phyloP scores from a whole-genome alignment of 2,329 filamentous ascomycete genomes.

The Aspergillus brunneoviolaceus region DNA sequence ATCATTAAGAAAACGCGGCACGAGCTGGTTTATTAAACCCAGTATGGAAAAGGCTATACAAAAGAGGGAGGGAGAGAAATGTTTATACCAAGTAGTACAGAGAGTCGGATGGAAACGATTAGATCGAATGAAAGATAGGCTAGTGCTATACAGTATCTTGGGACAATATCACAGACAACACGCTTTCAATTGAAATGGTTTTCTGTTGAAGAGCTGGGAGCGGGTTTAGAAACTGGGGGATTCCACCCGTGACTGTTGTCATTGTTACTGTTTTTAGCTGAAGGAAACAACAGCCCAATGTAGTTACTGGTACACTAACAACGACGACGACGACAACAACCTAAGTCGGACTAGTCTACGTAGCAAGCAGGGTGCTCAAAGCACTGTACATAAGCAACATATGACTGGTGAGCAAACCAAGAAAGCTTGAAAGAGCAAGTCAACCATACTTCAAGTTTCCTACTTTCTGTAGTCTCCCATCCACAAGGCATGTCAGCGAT shows the following conservation, averaged over 20 bases:
- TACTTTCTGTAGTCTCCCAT: background rate
- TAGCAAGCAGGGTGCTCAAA: background rate
- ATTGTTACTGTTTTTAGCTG: background rate
- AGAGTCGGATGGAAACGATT: too few species aligned
- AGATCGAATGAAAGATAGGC: constrained; percentile 4
- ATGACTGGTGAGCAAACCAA: background rate
- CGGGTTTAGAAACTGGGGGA: too few species aligned
- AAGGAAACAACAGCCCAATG: background rate
- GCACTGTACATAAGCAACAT: too few species aligned
- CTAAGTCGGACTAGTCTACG: background rate
- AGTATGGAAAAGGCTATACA: constrained; percentile 4
- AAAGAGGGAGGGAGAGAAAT: background rate
- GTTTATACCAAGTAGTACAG: too few species aligned
- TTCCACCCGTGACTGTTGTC: background rate
- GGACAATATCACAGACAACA: background rate
- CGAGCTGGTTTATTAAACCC: background rate
- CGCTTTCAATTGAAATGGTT: background rate
- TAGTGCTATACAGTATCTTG: background rate
- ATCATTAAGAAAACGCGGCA: constrained; percentile 13
- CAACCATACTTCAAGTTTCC: background rate
- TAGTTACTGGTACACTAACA: background rate
- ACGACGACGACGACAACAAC: background rate
- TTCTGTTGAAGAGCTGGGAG: too few species aligned
- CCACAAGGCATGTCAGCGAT: background rate
- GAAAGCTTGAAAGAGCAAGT: background rate